Base-by-base conservation (phyloP, 1,284 basidiomycete species). In the Schizophyllum commune region DNA sequence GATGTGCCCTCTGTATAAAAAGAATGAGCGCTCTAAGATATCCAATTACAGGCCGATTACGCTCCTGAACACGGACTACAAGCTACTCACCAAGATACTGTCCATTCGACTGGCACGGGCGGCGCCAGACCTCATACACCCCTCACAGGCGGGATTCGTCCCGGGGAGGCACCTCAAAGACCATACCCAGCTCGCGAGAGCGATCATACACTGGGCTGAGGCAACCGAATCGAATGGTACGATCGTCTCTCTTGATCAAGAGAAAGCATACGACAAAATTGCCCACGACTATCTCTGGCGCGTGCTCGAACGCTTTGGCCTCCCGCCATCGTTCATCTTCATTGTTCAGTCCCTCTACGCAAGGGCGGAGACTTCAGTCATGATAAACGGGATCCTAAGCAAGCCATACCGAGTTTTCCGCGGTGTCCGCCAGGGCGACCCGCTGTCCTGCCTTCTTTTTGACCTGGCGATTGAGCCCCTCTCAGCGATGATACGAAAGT, bases 401-500 rank as follows among this genome's bases (percentile, higher is more conserved):
- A 33, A 53, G 15, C 61, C 61, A 0, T 62, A 56, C 56, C 34
- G 19, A 9, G 61, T 62, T 4, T 32, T 20, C 2, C 32, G 58
- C 0, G 61, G 61, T 1, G 61, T 62, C 1, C 47, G 61, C 1
- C 62, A 63, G 20, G 62, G 62, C 0, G 60, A 63, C 47, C 62
- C 62, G 19, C 62, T 19, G 22, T 60, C 59, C 22, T 63, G n/a
- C 57, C 47, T 20, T 5, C 57, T 61, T 0, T 61, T 61, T 52
- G 58, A 62, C 13, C 61, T 62, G 0, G 61, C 61, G 5, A 60
- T 60, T 13, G 59, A 61, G 20, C 60, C 57, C 1, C 57, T 61
- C 1, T 56, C 60, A 32, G 15, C 57, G 13, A 60, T 64, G 34
- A 57, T 71, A 4, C 22, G 70, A 0, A 57, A 57, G 5, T 70